phyloP scores from a whole-genome alignment of 345 rosid genomes.

The Eutrema heterophyllum region DNA sequence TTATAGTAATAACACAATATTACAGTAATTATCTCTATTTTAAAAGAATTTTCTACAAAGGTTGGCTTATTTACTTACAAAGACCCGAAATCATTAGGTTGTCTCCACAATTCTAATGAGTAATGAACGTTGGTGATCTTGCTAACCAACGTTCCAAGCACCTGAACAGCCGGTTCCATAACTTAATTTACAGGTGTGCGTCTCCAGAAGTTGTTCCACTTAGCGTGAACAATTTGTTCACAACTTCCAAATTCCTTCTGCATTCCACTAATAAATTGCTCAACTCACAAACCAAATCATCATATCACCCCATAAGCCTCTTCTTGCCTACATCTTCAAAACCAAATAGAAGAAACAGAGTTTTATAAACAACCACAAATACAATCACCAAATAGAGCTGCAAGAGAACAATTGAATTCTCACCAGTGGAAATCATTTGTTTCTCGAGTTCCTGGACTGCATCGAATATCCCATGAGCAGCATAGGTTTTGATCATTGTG shows the following conservation, averaged over 20 bases:
- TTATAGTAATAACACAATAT: too few relatives aligned
- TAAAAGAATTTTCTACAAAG: too few relatives aligned
- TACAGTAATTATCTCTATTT: too few relatives aligned
- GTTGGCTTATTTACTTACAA: background rate
- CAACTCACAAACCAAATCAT: constrained; percentile 1
- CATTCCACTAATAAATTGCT: too few relatives aligned
- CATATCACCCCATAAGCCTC: constrained; percentile 20
- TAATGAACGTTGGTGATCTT: background rate
- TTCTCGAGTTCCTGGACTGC: constrained; percentile 52
- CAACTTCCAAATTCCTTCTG: too few relatives aligned
- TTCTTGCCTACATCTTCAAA: constrained; percentile 16
- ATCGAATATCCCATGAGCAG: constrained; percentile 57
- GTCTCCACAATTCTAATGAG: background rate
- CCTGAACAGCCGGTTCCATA: background rate
- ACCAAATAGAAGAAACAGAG: background rate
- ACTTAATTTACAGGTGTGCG: background rate
- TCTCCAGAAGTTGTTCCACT: too few relatives aligned
- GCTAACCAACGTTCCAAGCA: background rate
- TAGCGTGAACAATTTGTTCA: too few relatives aligned
- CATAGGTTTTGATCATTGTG: constrained; percentile 68
- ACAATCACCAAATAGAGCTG: background rate
- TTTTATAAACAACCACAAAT: constrained; percentile 4
- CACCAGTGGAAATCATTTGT: constrained; percentile 35
- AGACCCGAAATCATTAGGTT: background rate
- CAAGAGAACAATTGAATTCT: constrained; percentile 32